A percentile compares a stretch with the other conserved stretches of the same genome.
These are phyloP conservation scores for Penicillium sp. DNA, from an alignment of 2,329 filamentous ascomycete genomes.

Conservation along the genomic window DNA sequence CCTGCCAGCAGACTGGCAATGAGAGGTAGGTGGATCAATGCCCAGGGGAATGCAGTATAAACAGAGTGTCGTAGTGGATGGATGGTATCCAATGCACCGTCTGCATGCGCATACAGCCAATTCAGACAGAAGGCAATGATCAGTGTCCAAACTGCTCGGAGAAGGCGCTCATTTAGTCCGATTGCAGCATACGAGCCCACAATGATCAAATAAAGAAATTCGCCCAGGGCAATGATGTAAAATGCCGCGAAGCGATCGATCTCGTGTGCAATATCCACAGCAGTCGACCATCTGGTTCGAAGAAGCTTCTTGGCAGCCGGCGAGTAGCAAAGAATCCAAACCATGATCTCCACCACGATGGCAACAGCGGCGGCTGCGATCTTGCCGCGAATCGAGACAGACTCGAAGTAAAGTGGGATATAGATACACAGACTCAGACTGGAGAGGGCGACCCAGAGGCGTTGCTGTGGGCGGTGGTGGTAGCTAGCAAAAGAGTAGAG, in stretches of 20 bases:
- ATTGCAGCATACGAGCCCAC: conserved; percentile 50
- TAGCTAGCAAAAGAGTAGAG: conserved; percentile 50
- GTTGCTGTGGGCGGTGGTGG: conserved; percentile 50
- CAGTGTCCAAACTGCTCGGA: conserved; percentile 52
- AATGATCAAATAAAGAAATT: conserved; percentile 53
- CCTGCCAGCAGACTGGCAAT: conserved; percentile 51
- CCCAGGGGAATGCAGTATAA: conserved; percentile 49
- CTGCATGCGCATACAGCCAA: conserved; percentile 53
- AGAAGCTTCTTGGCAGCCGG: conserved; percentile 48
- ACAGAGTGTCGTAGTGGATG: conserved; percentile 51
- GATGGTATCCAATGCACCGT: conserved; percentile 46
- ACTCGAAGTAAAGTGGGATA: conserved; percentile 48
- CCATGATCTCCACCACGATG: conserved; percentile 45
- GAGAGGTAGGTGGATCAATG: conserved; percentile 49
- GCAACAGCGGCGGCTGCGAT: conserved; percentile 46
- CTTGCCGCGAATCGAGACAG: conserved; percentile 44
- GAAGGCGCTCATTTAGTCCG: conserved; percentile 47
- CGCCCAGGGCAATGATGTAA: conserved; percentile 55
- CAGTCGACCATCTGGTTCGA: conserved; percentile 49
- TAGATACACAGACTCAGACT: conserved; percentile 44
- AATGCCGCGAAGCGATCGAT: conserved; percentile 54
- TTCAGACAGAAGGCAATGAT: conserved; percentile 54
- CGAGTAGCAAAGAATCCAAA: conserved; percentile 49
- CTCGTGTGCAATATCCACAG: conserved; percentile 53
- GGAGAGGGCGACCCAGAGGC: conserved; percentile 48